Evolutionary conservation across 2,329 filamentous ascomycete species (phyloP).

Genomic region (Verticillium zaregamsianum): DNA sequence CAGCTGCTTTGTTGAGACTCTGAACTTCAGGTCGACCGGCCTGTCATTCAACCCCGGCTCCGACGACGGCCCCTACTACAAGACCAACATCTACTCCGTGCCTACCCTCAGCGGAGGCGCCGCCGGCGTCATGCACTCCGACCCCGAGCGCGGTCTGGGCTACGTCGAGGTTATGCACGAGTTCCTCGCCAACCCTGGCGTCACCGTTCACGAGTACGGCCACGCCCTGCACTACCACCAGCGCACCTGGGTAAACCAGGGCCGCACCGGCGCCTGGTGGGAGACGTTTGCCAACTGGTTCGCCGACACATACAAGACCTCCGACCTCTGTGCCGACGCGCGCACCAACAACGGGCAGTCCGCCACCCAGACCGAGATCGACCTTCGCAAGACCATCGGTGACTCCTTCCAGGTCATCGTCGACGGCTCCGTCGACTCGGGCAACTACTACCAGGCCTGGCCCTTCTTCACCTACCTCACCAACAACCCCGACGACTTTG

Average conservation of each 20-base stretch:
- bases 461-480: slow-evolving; percentile 45
- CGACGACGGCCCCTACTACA: slow-evolving; percentile 35
- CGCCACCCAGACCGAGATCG: slow-evolving; percentile 31
- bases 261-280: slow-evolving; percentile 44
- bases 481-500: slow-evolving; percentile 40
- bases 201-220: slow-evolving; percentile 47
- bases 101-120: slow-evolving; percentile 25
- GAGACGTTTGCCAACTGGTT: slow-evolving; percentile 47
- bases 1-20: slow-evolving; percentile 31
- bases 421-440: slow-evolving; percentile 34
- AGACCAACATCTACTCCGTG: slow-evolving; percentile 42
- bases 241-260: slow-evolving; percentile 38
- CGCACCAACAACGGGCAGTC: slow-evolving; percentile 29
- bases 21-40: slow-evolving; percentile 34
- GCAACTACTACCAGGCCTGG: slow-evolving; percentile 50
- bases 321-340: slow-evolving; percentile 34
- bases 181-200: slow-evolving; percentile 31
- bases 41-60: slow-evolving; percentile 27
- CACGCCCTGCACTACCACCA: slow-evolving; percentile 43
- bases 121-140: slow-evolving; percentile 38
- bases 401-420: slow-evolving; percentile 44
- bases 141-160: slow-evolving; percentile 31
- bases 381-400: slow-evolving; percentile 39
- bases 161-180: slow-evolving; percentile 37
- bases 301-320: slow-evolving; percentile 43